Evolutionary conservation across 164 flowering plant genomes (phyloP), one percentile per base, ranked within the genome.

Genomic region (Macadamia tetraphylla): DNA sequence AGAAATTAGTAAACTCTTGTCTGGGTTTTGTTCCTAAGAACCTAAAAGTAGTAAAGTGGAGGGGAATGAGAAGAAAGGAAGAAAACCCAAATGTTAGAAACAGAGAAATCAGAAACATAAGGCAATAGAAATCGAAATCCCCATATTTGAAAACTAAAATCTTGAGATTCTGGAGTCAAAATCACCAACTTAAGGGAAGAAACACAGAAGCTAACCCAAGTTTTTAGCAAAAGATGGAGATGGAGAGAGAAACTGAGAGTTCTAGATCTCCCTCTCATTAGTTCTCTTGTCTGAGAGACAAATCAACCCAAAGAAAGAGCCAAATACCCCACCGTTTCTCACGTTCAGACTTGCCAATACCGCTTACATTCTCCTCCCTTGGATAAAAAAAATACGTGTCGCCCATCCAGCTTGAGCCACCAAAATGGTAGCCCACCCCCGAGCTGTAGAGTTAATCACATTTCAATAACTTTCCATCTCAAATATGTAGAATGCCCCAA

Each of bases 241-340:
- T 23, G 23, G 23, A 23, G 23, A 23, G 75, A 65, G 69, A 66
- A 68, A 62, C 42, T 58, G 70, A 9, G 62, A 53, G 35, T 30
- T 60, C 29, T 68, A 35, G 72, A 77, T 60, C 60, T 63, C 74
- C 73, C 75, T 72, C 65, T 59, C 70, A 66, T 57, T 60, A 70
- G 65, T 66, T 63, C 40, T 65, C 31, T 57, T 71, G 82, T 80
- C 80, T 29, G 76, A 72, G 74, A 73, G 80, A 75, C 55, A 73
- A 43, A 32, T 23, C 48, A 29, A 35, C 58, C 53, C n/a, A 17
- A 59, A n/a, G 8, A 48, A 46, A 35, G 15, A 35, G 10, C 3
- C 42, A 23, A 23, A 23, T 23, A 23, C 23, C 23, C 23, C 23
- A n/a, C 23, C 23, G 23, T 23, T 23, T 23, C 23, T 23, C 23